Evolutionary conservation across 352 stramenopile genomes (phyloP), one percentile per base, ranked within the genome.

Genomic region (Phytopythium kandeliae): DNA sequence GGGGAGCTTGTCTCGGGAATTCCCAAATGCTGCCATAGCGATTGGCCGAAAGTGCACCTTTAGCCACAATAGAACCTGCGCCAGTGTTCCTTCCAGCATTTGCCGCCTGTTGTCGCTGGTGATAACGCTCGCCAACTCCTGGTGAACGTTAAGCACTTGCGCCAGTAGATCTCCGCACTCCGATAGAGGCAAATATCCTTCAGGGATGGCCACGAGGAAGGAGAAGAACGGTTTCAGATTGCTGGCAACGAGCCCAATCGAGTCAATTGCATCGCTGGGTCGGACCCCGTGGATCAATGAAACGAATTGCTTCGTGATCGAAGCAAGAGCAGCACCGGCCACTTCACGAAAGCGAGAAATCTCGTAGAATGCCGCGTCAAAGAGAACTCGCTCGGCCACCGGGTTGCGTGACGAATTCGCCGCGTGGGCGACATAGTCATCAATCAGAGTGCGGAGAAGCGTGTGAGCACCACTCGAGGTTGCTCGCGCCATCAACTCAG

Each of bases 281-380:
- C 31, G 30, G 9, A 46, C 40, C 10, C 33, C 31, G 7, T 19
- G 55, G 36, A 75, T 41, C 11, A 19, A 26, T 5, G 9, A 2
- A 5, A 63, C 48, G 42, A 53, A 69, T 17, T 63, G 36, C 8
- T 61, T 34, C 9, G 43, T 50, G 22, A 77, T 51, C 8, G 54
- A n/a, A 12, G 54, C 58, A 21, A 90, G 57, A 11, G 82, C 71
- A 10, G 34, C 24, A 0, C 79, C 51, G 1, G 74, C 74, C 36
- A 80, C 63, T 1, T 54, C 42, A 12, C 67, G 68, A 50, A 92
- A 58, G 22, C 57, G 62, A 19, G 41, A 30, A 42, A 95, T 92
- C 42, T 95, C 84, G 61, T 92, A 95, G 54, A 95, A 92, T 4
- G 63, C 74, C 12, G 84, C 84, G 50, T 92, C 84, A 36, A 64